These are phyloP conservation scores for Scheffersomyces cryptocercus DNA, from an alignment of 1,139 yeast species.

Conservation along the genomic window DNA sequence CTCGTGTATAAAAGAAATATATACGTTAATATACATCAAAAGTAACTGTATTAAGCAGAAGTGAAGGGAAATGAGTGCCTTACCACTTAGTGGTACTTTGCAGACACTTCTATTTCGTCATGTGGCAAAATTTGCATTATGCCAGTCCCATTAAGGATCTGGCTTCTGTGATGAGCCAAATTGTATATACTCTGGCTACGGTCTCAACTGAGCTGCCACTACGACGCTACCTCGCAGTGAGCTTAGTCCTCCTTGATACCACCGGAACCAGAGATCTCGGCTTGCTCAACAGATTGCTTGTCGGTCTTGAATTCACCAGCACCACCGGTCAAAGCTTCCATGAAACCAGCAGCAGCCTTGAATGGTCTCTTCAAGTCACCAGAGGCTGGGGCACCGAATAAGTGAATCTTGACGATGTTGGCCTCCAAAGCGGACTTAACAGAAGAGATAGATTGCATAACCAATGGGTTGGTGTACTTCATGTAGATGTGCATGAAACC, in stretches of 20 bases:
- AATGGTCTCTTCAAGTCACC: constrained; percentile 98
- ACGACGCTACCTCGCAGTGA: not conserved
- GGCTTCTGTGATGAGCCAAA: too few species aligned
- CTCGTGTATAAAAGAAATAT: too few species aligned
- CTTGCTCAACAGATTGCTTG: constrained; percentile 80
- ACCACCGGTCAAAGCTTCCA: constrained; percentile 64
- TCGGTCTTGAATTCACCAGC: constrained; percentile 67
- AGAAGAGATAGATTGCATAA: constrained; percentile 92
- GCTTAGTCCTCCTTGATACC: constrained; percentile 86
- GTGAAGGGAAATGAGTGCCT: too few species aligned
- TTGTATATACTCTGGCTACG: too few species aligned
- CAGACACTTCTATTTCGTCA: too few species aligned
- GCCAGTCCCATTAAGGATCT: too few species aligned
- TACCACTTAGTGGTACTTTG: too few species aligned
- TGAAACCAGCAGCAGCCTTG: constrained; percentile 82
- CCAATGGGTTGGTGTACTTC: constrained; percentile 96
- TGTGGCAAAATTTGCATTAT: too few species aligned
- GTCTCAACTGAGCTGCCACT: too few species aligned
- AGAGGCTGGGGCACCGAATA: constrained; percentile 78
- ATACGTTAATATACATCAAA: too few species aligned
- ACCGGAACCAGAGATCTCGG: constrained; percentile 85
- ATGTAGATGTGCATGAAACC: constrained; percentile 97
- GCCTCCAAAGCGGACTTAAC: constrained; percentile 88
- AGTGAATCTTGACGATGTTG: constrained; percentile 88
- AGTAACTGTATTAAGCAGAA: too few species aligned